A percentile compares a stretch with the other conserved stretches of the same genome.
Evolutionary conservation across 2,329 filamentous ascomycete genomes (phyloP).

Genomic region (Parascedosporium putredinis): DNA sequence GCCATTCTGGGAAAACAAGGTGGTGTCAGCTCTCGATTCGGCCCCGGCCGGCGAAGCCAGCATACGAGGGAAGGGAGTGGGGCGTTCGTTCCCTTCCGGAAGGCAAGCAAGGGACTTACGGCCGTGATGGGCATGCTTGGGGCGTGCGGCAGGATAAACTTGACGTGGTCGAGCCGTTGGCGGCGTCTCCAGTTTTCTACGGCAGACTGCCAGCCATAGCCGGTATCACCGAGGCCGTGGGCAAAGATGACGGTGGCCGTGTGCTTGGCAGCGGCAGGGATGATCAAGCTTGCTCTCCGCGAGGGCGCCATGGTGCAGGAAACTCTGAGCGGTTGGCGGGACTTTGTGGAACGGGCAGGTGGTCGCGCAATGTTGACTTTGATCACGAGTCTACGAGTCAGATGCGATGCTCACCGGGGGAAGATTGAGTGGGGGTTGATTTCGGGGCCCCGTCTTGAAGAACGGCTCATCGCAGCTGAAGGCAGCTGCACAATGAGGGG

Average conservation of each 20-base stretch:
- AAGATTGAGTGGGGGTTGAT: too few relatives aligned
- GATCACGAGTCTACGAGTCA: too few relatives aligned
- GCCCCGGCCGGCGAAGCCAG: too few relatives aligned
- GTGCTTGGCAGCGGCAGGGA: slow-evolving; percentile 72
- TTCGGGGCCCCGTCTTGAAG: too few relatives aligned
- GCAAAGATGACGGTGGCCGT: slow-evolving; percentile 92
- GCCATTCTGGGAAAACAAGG: slow-evolving; percentile 42
- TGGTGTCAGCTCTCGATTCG: background rate
- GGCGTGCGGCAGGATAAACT: slow-evolving; percentile 90
- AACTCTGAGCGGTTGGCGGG: background rate
- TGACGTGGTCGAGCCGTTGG: slow-evolving; percentile 74
- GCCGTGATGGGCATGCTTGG: slow-evolving; percentile 78
- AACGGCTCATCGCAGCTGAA: too few relatives aligned
- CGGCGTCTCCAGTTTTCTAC: slow-evolving; percentile 80
- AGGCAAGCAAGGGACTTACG: slow-evolving; percentile 43
- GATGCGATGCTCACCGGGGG: too few relatives aligned
- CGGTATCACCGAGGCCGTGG: slow-evolving; percentile 82
- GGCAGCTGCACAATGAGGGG: too few relatives aligned
- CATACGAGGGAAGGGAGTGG: too few relatives aligned
- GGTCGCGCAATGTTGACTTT: background rate
- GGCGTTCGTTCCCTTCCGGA: too few relatives aligned
- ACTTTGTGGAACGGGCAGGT: background rate
- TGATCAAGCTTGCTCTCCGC: slow-evolving; percentile 38
- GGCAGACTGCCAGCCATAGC: slow-evolving; percentile 67
- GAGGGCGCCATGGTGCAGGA: background rate